Evolutionary conservation across 768 basidiomycete genomes (phyloP).

Genomic region (Guyanaporus albipodus): DNA sequence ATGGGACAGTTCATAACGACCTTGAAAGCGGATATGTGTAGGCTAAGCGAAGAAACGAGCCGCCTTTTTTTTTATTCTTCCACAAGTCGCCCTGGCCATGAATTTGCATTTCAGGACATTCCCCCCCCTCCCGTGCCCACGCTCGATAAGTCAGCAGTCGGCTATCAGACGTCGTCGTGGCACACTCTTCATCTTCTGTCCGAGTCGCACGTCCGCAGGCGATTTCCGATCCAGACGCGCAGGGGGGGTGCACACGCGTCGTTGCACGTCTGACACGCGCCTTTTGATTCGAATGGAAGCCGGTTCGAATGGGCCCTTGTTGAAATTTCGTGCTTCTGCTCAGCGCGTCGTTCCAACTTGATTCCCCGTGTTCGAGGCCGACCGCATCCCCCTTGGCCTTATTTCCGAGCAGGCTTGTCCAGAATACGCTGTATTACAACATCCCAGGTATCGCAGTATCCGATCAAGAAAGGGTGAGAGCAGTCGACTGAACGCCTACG

Average conservation of each 20-base stretch:
- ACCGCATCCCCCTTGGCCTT: conserved; percentile 13
- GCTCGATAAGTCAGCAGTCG: no score
- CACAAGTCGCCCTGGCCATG: conserved; percentile 7
- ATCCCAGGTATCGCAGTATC: conserved; percentile 36
- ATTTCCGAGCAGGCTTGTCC: conserved; percentile 24
- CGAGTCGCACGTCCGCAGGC: not conserved
- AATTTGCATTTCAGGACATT: conserved; percentile 10
- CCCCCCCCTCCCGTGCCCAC: not conserved
- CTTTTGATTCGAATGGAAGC: conserved; percentile 17
- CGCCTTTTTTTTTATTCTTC: no score
- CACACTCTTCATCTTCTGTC: no score
- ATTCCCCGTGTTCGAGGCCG: not conserved
- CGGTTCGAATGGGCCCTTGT: not conserved
- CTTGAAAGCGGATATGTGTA: conserved; percentile 5
- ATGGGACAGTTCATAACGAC: not conserved
- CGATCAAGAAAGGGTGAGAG: conserved; percentile 23
- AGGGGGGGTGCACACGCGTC: not conserved
- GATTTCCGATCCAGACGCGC: conserved; percentile 8
- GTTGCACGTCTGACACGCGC: not conserved
- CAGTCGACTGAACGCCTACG: conserved; percentile 15
- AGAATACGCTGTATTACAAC: conserved; percentile 35
- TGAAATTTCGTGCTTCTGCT: conserved; percentile 11
- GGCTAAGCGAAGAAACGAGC: not conserved
- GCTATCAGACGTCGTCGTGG: no score
- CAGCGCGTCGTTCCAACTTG: not conserved